Base-by-base conservation (phyloP, 805 yeast genomes). In the Metschnikowia shivogae region DNA sequence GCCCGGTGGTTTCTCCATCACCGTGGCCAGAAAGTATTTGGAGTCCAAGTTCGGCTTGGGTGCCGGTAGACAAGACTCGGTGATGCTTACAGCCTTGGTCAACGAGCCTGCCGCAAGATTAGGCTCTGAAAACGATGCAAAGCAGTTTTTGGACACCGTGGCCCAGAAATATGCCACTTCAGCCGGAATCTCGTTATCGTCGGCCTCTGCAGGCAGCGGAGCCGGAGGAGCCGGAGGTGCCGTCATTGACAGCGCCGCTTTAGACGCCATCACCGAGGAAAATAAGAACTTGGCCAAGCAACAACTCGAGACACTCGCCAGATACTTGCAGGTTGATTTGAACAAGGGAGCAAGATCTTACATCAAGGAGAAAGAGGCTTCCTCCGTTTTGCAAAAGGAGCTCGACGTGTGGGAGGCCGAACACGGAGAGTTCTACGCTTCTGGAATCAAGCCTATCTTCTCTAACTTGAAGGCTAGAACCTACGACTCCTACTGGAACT, bases 1-100 rank as follows among this genome's bases (percentile, higher is more conserved):
- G 98, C 98, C 99, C 44, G 99, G 99, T 78, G 99, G 99, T 17
- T 93, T 92, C 71, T 86, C 95, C 39, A 84, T 92, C 57, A 84
- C 97, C 50, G 74, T 79, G 53, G 95, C 96, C 42, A 85, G 97
- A 76, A 89, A 90, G 68, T 87, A 93, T 72, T 80, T 93, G 65
- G 90, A 86, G 72, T 64, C 90, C 36, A 82, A 92, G 68, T 93
- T 87, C 87, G 99, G 99, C 56, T 78, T 93, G 59, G 95, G 86
- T 54, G 51, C 86, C 38, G 97, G 97, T 58, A 84, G 98, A 76
- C 98, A 92, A 74, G 98, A 93, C 65, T 78, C 95, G 39, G 89
- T 84, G 32, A 75, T 93, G 61, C 76, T 93, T 57, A 60, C 81
- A 43, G 95, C 97, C 24, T 75, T 93, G 63, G 82, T 95, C 43